phyloP scores from a whole-genome alignment of 2,329 filamentous ascomycete genomes.

The Phoma sp. region DNA sequence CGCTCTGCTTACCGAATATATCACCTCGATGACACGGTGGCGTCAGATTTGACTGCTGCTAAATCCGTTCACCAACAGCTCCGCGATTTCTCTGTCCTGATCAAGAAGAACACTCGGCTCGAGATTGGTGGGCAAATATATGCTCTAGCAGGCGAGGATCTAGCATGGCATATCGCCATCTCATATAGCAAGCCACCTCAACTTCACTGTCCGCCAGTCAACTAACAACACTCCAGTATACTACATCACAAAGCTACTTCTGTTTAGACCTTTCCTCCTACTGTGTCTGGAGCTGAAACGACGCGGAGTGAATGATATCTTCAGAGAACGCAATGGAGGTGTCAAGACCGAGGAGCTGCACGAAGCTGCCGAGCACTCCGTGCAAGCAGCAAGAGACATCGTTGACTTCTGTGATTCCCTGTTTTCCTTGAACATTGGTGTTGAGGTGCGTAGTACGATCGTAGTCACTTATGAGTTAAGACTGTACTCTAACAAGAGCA shows the following conservation, averaged over 20 bases:
- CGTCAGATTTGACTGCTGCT: conserved; percentile 2
- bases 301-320: conserved; percentile 1
- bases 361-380: background rate
- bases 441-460: background rate
- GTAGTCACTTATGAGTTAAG: background rate
- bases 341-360: conserved; percentile 6
- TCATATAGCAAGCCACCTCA: conserved; percentile 1
- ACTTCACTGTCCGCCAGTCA: background rate
- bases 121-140: conserved; percentile 9
- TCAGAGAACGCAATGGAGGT: conserved; percentile 1
- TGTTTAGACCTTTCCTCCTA: conserved; percentile 9
- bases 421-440: conserved; percentile 6
- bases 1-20: conserved; percentile 10
- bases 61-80: background rate
- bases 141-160: conserved; percentile 5
- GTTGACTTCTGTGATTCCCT: conserved; percentile 6
- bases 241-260: conserved; percentile 2
- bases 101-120: background rate
- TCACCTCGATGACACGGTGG: conserved; percentile 4
- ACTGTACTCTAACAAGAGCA: background rate
- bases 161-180: conserved; percentile 13
- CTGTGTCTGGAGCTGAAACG: conserved; percentile 10
- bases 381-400: conserved; percentile 1
- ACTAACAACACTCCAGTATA: background rate
- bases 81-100: background rate